Base-by-base conservation (phyloP, 176 grass and related monocot genomes). In the Stipa capillata region DNA sequence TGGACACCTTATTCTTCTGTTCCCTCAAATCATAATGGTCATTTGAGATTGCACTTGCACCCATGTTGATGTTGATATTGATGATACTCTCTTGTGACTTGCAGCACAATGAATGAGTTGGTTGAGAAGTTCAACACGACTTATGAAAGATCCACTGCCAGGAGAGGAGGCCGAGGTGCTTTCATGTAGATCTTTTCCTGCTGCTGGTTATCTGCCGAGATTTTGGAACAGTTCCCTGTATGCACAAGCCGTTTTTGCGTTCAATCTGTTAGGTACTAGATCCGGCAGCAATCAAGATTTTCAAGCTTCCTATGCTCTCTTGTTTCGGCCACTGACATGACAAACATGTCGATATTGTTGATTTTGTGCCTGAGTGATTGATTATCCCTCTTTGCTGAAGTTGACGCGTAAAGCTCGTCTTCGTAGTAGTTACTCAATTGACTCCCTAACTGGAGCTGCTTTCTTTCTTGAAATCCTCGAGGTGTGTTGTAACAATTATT, bases 61-160 rank as follows among this genome's bases (percentile, higher is more conserved):
- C 32, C 16, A 18, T 47, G 8, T 70, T 69, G n/a, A 54, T 73
- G 7, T 49, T 20, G 27, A 36, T 8, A 8, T 25, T 69, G 23
- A n/a, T 40, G 24, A 31, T 65, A 18, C 60, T 55, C 31, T 37
- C 35, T 65, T 20, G 7, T 71, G 16, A 54, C 5, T 57, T 86
- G 83, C 84, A 99, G 92, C 87, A 91, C 92, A 47, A 93, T 99
- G 96, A 95, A 91, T 56, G 96, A 95, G 40, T 69, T 95, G 74
- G 96, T 99, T 20, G 96, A 99, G 76, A 99, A 99, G 76, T 93
- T 99, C 64, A 95, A 83, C 76, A 82, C 74, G 3, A 92, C 87
- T 35, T 99, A 93, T 16, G 96, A 99, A 41, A 90, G 90, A 67
- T 75, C 91, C 21, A 71, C 77, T 72, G 56, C 80, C 4, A 92